Base-by-base conservation (phyloP, 2,329 filamentous ascomycete genomes). In the Stylonectria norvegica region DNA sequence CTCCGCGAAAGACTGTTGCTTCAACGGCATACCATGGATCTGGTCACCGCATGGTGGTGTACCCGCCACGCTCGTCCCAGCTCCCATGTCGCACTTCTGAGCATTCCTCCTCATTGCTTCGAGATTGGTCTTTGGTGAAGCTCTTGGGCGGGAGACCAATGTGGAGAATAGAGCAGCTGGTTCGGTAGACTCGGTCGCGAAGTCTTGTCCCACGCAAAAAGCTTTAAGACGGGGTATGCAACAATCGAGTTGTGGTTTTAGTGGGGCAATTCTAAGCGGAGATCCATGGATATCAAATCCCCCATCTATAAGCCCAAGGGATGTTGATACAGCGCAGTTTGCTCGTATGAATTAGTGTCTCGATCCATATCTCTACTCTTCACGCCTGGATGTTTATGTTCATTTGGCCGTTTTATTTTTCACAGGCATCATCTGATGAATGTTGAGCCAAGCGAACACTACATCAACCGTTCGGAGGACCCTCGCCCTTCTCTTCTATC, bases 401-500 rank as follows among this genome's bases (percentile, higher is more conserved):
- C 34, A 39, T 46, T 49, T 43, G 31, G 36, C 34, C 33, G 42
- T 47, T 38, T 36, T 42, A 40, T 45, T 42, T 38, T 47, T 43
- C 20, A 15, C 34, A 43, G 32, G 40, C 38, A 35, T 38, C 33
- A 22, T 20, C 36, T n/a, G n/a, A n/a, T n/a, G n/a, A n/a, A n/a
- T n/a, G n/a, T n/a, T n/a, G n/a, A n/a, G n/a, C n/a, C n/a, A n/a
- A n/a, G n/a, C n/a, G n/a, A n/a, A n/a, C n/a, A n/a, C n/a, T n/a
- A n/a, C n/a, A n/a, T n/a, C n/a, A n/a, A n/a, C n/a, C n/a, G n/a
- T 54, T 50, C 37, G 54, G 41, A 30, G 56, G 50, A 48, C 65
- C 60, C 35, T 63, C 60, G 20, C 61, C 67, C 47, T 70, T 68
- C 31, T 58, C 59, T 34, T 66, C 65, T 43, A 66, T 60, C 9